phyloP scores from a whole-genome alignment of 1,139 yeast genomes.

The Nakaseomyces bracarensis region DNA sequence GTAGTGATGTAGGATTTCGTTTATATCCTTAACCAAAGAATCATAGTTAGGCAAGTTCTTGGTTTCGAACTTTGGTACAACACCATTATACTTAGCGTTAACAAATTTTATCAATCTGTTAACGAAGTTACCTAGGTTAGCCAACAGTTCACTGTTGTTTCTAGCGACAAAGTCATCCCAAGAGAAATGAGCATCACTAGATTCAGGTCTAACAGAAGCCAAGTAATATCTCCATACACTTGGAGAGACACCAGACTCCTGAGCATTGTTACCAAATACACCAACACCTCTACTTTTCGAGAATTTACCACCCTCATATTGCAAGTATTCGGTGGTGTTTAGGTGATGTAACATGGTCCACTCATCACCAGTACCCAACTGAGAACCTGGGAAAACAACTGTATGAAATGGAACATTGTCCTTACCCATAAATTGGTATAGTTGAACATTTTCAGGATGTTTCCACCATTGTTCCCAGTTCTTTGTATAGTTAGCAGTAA shows the following conservation, averaged over 20 bases:
- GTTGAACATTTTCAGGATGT: conserved; percentile 71
- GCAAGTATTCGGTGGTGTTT: conserved; percentile 91
- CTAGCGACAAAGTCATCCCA: conserved; percentile 94
- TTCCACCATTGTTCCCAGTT: conserved; percentile 90
- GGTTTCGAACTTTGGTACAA: conserved; percentile 57
- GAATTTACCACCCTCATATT: conserved; percentile 96
- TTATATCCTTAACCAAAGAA: conserved; percentile 48
- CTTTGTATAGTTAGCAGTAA: conserved; percentile 86
- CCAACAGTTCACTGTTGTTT: conserved; percentile 86
- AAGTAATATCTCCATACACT: conserved; percentile 97
- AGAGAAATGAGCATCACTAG: conserved; percentile 91
- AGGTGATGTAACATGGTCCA: conserved; percentile 93
- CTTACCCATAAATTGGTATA: conserved; percentile 98
- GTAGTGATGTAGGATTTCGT: conserved; percentile 52
- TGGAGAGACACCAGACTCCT: conserved; percentile 82
- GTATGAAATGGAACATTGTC: conserved; percentile 98
- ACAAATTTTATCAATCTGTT: conserved; percentile 88
- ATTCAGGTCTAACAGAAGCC: conserved; percentile 88
- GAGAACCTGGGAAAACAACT: conserved; percentile 91
- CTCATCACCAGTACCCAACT: conserved; percentile 74
- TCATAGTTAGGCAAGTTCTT: conserved; percentile 42
- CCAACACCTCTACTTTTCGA: conserved; percentile 95
- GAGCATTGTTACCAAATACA: conserved; percentile 95
- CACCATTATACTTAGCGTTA: conserved; percentile 85
- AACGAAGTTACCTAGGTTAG: conserved; percentile 93